Base-by-base conservation (phyloP, 306 rosid genomes). In the Glycyrrhiza uralensis region DNA sequence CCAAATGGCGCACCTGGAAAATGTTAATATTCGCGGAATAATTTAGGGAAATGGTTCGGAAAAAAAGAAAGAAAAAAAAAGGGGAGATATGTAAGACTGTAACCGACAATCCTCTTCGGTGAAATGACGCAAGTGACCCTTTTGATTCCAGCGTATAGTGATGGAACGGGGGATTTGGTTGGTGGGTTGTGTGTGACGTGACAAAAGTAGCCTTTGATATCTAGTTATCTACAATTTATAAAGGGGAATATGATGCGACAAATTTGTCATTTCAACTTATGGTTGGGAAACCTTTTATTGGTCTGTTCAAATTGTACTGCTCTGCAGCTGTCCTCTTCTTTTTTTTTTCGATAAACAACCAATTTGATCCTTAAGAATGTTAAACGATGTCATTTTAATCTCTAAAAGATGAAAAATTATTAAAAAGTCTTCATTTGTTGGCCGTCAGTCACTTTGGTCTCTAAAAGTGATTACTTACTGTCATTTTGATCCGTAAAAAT, bases 1-100 rank as follows among this genome's bases (percentile, higher is more conserved):
- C 87, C 78, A 64, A 81, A 81, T 67, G 63, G 71, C 61, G 80
- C 78, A 59, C 76, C 68, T 73, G 80, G 75, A 52, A 75, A 77
- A 56, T 19, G 64, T 3, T 74, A 56, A 50, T 55, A 36, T 66
- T 20, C 57, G 39, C 47, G 61, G 49, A 66, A 71, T 22, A 18
- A n/a, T 75, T 60, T 52, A 8, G 39, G 9, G 2, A 15, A 12
- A 33, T 19, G 56, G 4, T 41, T 66, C 18, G 11, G 56, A 67
- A 26, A 38, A 41, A 58, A 7, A 36, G 12, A 50, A 14, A 7
- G 36, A n/a, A n/a, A n/a, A n/a, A n/a, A n/a, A n/a, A n/a, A n/a
- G n/a, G n/a, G n/a, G n/a, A n/a, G n/a, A n/a, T n/a, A n/a, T n/a
- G n/a, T n/a, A n/a, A 17, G n/a, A 49, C 3, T 4, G 76, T 32